phyloP scores from a whole-genome alignment of 495 filamentous ascomycete genomes.

The Hyaloscypha finlandica region DNA sequence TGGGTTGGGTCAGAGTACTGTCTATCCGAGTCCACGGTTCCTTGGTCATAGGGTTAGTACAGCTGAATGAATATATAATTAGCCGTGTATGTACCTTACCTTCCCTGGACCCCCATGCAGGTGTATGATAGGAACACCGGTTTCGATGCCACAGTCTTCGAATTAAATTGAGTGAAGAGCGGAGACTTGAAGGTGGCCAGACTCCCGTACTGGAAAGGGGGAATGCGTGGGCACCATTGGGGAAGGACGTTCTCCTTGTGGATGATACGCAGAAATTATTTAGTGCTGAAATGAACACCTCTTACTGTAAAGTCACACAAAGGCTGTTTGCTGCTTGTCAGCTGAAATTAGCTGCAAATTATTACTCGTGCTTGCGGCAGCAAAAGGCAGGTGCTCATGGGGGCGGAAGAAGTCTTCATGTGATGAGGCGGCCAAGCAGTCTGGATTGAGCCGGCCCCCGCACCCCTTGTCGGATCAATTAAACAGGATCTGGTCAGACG shows the following conservation, averaged over 20 bases:
- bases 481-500: no score
- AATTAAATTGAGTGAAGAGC: conserved; percentile 43
- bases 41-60: conserved; percentile 13
- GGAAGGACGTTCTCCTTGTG: conserved; percentile 1
- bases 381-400: no score
- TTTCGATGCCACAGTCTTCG: conserved; percentile 46
- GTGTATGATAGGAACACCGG: conserved; percentile 41
- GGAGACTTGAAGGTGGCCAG: conserved; percentile 39
- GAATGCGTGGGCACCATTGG: conserved; percentile 26
- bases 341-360: no score
- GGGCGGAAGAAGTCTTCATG: no score
- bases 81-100: neutral
- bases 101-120: conserved; percentile 49
- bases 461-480: no score
- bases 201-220: conserved; percentile 26
- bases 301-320: neutral
- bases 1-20: conserved; percentile 46
- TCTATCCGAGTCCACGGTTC: conserved; percentile 35
- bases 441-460: no score
- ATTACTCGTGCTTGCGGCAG: no score
- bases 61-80: neutral
- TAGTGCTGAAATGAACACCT: neutral
- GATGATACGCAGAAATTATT: neutral
- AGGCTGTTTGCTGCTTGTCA: no score
- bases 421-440: no score